A percentile compares a stretch with the other conserved stretches of the same genome.
Evolutionary conservation across 2,329 filamentous ascomycete species (phyloP).

Genomic region (Penicillium sp.): DNA sequence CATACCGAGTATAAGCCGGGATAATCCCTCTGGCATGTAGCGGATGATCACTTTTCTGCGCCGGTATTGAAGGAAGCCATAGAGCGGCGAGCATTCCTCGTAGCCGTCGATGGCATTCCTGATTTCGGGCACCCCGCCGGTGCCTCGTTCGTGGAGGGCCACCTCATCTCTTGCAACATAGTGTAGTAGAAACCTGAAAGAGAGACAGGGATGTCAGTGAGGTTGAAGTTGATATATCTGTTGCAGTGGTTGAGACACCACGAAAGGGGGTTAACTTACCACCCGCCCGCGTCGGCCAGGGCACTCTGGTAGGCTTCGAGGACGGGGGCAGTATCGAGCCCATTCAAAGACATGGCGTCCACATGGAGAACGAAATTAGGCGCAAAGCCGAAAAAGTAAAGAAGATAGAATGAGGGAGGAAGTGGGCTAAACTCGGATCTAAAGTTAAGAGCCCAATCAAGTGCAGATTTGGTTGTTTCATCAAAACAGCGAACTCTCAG

Average conservation of each 20-base stretch:
- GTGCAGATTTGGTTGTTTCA: neutral
- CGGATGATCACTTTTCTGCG: constrained; percentile 88
- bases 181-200: constrained; percentile 82
- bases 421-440: constrained; percentile 5
- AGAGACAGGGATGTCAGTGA: constrained; percentile 6
- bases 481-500: constrained; percentile 14
- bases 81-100: constrained; percentile 81
- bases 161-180: constrained; percentile 88
- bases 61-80: constrained; percentile 86
- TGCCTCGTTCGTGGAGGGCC: constrained; percentile 71
- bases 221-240: neutral
- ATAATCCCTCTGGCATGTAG: constrained; percentile 87
- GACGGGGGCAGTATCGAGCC: constrained; percentile 76
- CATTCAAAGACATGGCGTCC: constrained; percentile 85
- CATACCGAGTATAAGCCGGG: constrained; percentile 86
- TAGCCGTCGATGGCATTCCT: constrained; percentile 74
- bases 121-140: constrained; percentile 78
- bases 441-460: constrained; percentile 8
- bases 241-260: constrained; percentile 1
- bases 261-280: constrained; percentile 59
- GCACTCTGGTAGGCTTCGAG: constrained; percentile 81
- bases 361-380: constrained; percentile 29
- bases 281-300: constrained; percentile 82
- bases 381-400: constrained; percentile 3
- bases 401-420: constrained; percentile 13